Conservation (phyloP, 2,329 filamentous ascomycete species). For the Xylaria sp. region DNA sequence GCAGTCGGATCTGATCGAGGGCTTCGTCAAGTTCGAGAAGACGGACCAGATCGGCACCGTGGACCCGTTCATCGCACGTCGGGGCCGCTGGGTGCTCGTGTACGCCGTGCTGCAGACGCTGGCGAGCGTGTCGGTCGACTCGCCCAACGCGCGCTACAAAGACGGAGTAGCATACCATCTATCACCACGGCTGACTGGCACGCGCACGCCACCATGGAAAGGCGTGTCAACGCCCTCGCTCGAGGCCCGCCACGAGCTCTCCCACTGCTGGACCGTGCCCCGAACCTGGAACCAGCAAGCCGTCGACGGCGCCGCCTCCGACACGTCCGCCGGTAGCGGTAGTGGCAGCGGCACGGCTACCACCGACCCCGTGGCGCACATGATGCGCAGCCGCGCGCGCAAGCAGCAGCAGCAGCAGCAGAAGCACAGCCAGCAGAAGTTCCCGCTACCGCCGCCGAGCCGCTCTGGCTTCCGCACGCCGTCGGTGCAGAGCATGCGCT, state of each 20-base stretch:
- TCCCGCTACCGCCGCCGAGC: slow-evolving; percentile 41
- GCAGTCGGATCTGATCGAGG: slow-evolving; percentile 65
- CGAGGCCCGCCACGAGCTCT: slow-evolving; percentile 61
- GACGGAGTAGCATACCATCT: slow-evolving; percentile 67
- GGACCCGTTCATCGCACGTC: slow-evolving; percentile 65
- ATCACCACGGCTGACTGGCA: slow-evolving; percentile 63
- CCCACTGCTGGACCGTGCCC: slow-evolving; percentile 63
- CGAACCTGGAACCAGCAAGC: slow-evolving; percentile 53
- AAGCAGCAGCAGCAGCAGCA: background rate
- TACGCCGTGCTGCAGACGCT: slow-evolving; percentile 71
- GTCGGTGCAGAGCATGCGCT: slow-evolving; percentile 39
- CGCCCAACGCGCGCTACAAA: slow-evolving; percentile 62
- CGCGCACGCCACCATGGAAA: slow-evolving; percentile 66
- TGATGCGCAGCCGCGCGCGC: slow-evolving; percentile 45
- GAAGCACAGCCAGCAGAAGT: slow-evolving; percentile 31
- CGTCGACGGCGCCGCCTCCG: slow-evolving; percentile 41
- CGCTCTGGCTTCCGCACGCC: slow-evolving; percentile 24
- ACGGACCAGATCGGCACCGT: slow-evolving; percentile 60
- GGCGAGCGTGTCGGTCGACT: slow-evolving; percentile 68
- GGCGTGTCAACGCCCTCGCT: slow-evolving; percentile 43
- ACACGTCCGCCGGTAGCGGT: slow-evolving; percentile 34
- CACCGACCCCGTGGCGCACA: slow-evolving; percentile 41
- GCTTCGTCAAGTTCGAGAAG: slow-evolving; percentile 68
- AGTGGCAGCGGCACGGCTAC: background rate
- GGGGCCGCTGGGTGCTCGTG: slow-evolving; percentile 70